Evolutionary conservation across 2,329 filamentous ascomycete genomes (phyloP), one percentile per base, ranked within the genome.

Genomic region (Cercospora beticola): DNA sequence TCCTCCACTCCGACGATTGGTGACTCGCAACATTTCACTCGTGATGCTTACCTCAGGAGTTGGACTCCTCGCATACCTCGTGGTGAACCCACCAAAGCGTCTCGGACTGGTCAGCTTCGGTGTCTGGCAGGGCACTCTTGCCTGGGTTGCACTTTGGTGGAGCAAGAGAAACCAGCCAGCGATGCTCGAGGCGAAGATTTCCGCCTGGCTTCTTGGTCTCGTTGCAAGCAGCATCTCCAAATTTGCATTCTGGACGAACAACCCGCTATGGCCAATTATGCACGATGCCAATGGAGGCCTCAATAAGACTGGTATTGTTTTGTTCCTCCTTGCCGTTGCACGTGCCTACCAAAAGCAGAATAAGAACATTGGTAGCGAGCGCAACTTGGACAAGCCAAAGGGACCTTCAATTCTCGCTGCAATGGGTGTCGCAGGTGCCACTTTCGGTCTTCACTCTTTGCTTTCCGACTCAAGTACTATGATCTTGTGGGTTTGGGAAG

Each of bases 401-500:
- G 89, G 91, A 0, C 94, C 92, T 16, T 86, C 89, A 0, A 73
- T 90, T 6, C 83, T 97, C 54, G 88, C 93, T 31, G 91, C 89
- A 9, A 81, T 95, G 60, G 93, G 95, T 68, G 81, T 98, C 65
- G 93, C 88, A 26, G 94, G 93, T 31, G 81, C 97, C 7, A 86
- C 97, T 77, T 99, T 99, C 76, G 92, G 87, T 5, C 85, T 98
- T 76, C 95, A 98, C 78, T 97, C 94, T 0, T 84, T 99, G 9
- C 86, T 99, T 10, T 97, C 95, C 0, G 95, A 99, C 78, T 97
- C 94, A 0, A 98, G 95, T 83, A 99, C 95, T 64, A 98, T 99
- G 93, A 97, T 98, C 67, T 86, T 94, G 16, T 99, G 95, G 95
- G 93, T 93, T 2, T 99, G 95, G 95, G 93, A 97, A 74, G 95